Evolutionary conservation across 306 rosid genomes (phyloP).

Genomic region (Alnus rubra): DNA sequence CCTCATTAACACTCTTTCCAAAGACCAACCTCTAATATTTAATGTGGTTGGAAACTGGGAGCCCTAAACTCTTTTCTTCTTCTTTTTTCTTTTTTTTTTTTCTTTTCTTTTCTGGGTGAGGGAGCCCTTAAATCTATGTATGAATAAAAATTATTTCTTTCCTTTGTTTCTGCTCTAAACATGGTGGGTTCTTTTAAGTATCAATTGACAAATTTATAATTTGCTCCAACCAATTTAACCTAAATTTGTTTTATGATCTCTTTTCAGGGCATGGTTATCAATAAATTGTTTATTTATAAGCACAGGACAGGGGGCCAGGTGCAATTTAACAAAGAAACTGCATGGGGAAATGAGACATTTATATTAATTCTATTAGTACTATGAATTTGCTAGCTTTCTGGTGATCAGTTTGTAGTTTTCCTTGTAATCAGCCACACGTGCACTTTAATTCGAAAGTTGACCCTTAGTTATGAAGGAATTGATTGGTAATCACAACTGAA

Average conservation of each 20-base stretch:
- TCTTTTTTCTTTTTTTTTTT: not conserved
- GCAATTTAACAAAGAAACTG: not conserved
- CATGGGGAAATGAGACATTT: slow-evolving; percentile 14
- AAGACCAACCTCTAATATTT: slow-evolving; percentile 11
- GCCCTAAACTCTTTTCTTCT: not conserved
- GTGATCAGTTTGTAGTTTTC: slow-evolving; percentile 4
- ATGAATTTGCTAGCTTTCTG: no score
- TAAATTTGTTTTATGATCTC: no score
- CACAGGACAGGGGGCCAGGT: not conserved
- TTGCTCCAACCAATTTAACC: no score
- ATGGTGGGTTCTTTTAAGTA: not conserved
- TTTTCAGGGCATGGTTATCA: not conserved
- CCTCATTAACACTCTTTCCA: slow-evolving; percentile 22
- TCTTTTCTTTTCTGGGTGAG: no score
- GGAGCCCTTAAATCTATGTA: no score
- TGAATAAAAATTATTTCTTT: no score
- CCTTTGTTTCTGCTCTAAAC: no score
- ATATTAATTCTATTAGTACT: slow-evolving; percentile 10
- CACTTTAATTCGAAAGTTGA: slow-evolving; percentile 53
- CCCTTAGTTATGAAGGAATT: slow-evolving; percentile 42
- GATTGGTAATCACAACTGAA: slow-evolving; percentile 39
- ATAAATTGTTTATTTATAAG: not conserved
- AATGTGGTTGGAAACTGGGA: slow-evolving; percentile 40
- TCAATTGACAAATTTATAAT: no score
- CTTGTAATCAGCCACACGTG: slow-evolving; percentile 36